Base-by-base conservation (phyloP, 345 rosid species). In the Eucalyptus erythrocorys region DNA sequence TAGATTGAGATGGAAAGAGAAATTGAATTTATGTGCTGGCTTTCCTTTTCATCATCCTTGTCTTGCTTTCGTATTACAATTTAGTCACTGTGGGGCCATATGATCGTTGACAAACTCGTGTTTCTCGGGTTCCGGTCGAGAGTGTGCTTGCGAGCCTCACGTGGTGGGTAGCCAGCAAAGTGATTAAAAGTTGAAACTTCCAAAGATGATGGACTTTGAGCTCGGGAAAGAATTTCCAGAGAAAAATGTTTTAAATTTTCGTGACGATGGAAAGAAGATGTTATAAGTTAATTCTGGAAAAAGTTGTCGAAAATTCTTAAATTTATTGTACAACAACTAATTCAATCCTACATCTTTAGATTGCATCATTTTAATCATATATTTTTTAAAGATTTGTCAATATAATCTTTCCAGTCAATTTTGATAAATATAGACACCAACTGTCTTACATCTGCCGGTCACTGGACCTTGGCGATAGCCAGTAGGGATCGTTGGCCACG, bases 401-500 rank as follows among this genome's bases (percentile, higher is more conserved):
- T 53, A 2, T 53, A 53, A 2, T 8, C 26, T 4, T 53, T 53
- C n/a, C 4, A 30, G 3, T 15, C 2, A 61, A 27, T 61, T 61
- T 30, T 61, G 17, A 61, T 8, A 53, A 0, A 13, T 0, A 5
- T 26, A 14, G 15, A 57, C 14, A 3, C 7, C 14, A 5, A 57
- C 0, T 24, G 2, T 57, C 6, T 7, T 57, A 26, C 64, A 26
- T 57, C 3, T 26, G 15, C 14, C 2, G 3, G 14, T 57, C 7
- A 26, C 13, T 7, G 0, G 4, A 14, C 66, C 66, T 57, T 2
- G 0, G 2, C 4, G 13, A 57, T 57, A 12, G 66, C 5, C 7
- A 3, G 66, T 24, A 6, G 66, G 30, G 66, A 27, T 57, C 7
- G 3, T 4, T 2, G 4, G 14, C 66, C 66, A 57, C 15, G 11